Base-by-base conservation (phyloP, 148 eudicot genomes). In the Rhododendron ferrugineum region DNA sequence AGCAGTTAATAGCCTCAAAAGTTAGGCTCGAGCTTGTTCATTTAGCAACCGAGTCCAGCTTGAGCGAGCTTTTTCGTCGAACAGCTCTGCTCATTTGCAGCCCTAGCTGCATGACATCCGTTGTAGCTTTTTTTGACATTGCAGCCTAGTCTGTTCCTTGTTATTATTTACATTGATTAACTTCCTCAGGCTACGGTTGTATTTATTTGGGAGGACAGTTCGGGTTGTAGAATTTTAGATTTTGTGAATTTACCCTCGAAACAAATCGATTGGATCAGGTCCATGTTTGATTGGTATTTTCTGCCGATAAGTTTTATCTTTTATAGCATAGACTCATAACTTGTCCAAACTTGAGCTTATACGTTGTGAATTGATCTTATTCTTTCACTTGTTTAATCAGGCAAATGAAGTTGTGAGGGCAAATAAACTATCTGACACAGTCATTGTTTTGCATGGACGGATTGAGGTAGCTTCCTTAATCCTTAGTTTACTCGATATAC, bases 321-420 rank as follows among this genome's bases (percentile, higher is more conserved):
- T 78, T 78, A n/a, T 46, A 34, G 13, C 34, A n/a, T 68, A 28
- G 34, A 68, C 16, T 30, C 36, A 1, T 44, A 78, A n/a, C 16
- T 23, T 46, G 16, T 23, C 40, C 34, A 68, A 30, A 26, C 6
- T 81, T 36, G 46, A 73, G 58, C 73, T 70, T 50, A 42, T n/a
- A 26, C 36, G 80, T 30, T 78, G 10, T 78, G 73, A 37, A 83
- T 47, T 44, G 22, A 52, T 66, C 36, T 81, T 44, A 18, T 64
- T 82, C 78, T 79, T 34, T 62, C 16, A 73, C 78, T 52, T 66
- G 23, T 82, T 87, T 40, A 52, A 85, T 72, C 92, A 97, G 99
- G 99, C 99, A 87, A 93, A 89, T 87, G 99, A 97, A 92, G 95
- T 97, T 81, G 89, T 97, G 76, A 97, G 92, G 92, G 94, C 99